Evolutionary conservation across 805 yeast species (phyloP).

Genomic region (Zygotorulaspora sp.): DNA sequence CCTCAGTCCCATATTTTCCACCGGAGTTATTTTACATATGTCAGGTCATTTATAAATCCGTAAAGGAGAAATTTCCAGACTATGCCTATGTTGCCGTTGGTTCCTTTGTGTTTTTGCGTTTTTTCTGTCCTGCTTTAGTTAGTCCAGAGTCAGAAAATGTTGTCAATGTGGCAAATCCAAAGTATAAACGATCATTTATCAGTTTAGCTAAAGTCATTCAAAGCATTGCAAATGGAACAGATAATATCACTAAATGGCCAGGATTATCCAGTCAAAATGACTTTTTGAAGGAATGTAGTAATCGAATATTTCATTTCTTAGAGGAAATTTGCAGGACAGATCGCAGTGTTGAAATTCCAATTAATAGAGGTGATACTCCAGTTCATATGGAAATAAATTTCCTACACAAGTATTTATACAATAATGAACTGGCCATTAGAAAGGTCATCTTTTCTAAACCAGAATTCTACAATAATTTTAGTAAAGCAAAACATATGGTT

Average conservation of each 20-base stretch:
- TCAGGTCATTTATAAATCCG: conserved; percentile 53
- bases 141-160: conserved; percentile 61
- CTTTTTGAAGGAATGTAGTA: conserved; percentile 40
- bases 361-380: conserved; percentile 19
- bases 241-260: conserved; percentile 62
- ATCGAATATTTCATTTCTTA: conserved; percentile 41
- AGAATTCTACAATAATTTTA: conserved; percentile 20
- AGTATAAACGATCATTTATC: conserved; percentile 60
- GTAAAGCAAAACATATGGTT: conserved; percentile 29
- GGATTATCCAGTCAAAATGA: conserved; percentile 41
- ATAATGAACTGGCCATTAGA: conserved; percentile 43
- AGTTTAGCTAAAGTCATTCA: conserved; percentile 81
- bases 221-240: conserved; percentile 78
- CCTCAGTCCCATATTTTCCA: conserved; percentile 58
- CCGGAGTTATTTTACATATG: conserved; percentile 68
- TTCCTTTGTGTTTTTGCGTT: conserved; percentile 76
- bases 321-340: conserved; percentile 32
- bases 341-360: conserved; percentile 22
- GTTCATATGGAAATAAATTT: conserved; percentile 33
- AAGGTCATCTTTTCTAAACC: conserved; percentile 19
- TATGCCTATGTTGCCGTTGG: conserved; percentile 73
- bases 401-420: conserved; percentile 48
- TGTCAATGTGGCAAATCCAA: conserved; percentile 38
- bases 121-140: conserved; percentile 84
- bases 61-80: conserved; percentile 58